phyloP scores from a whole-genome alignment of 2,329 filamentous ascomycete genomes.

The Alternaria sp. region DNA sequence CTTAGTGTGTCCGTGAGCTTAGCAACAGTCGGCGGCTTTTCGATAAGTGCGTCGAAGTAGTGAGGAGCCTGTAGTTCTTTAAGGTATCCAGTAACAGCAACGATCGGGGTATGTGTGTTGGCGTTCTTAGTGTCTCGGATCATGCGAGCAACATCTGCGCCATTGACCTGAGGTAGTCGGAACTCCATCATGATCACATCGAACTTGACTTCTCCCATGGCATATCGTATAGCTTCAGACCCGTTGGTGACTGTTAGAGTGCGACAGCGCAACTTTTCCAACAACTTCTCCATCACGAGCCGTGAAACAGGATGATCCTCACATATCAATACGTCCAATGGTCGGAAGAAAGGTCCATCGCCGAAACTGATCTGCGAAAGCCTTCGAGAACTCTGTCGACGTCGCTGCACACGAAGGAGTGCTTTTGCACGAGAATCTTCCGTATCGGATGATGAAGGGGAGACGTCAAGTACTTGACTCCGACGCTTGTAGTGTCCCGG shows the following conservation, averaged over 20 bases:
- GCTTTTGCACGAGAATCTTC: conserved; percentile 93
- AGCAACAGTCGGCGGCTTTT: conserved; percentile 93
- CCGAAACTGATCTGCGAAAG: conserved; percentile 89
- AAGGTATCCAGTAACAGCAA: conserved; percentile 96
- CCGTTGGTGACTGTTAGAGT: conserved; percentile 92
- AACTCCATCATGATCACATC: conserved; percentile 99
- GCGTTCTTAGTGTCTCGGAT: conserved; percentile 95
- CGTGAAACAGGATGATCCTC: conserved; percentile 97
- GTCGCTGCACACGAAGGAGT: conserved; percentile 87
- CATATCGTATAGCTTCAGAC: conserved; percentile 89
- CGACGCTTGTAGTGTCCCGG: conserved; percentile 81
- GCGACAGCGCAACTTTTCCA: conserved; percentile 93
- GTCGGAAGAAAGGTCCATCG: conserved; percentile 85
- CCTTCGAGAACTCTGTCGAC: conserved; percentile 92
- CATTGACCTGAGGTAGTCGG: conserved; percentile 92
- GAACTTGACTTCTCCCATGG: conserved; percentile 97
- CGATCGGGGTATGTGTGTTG: conserved; percentile 92
- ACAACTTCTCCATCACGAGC: conserved; percentile 97
- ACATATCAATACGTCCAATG: conserved; percentile 92
- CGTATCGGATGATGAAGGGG: conserved; percentile 96
- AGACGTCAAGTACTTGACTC: conserved; percentile 95
- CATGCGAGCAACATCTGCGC: conserved; percentile 95
- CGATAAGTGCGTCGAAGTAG: conserved; percentile 93
- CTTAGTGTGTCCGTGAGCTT: conserved; percentile 90
- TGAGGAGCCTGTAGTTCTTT: conserved; percentile 95